Base-by-base conservation (phyloP, 441 rosid species). In the Daphne laureola region DNA sequence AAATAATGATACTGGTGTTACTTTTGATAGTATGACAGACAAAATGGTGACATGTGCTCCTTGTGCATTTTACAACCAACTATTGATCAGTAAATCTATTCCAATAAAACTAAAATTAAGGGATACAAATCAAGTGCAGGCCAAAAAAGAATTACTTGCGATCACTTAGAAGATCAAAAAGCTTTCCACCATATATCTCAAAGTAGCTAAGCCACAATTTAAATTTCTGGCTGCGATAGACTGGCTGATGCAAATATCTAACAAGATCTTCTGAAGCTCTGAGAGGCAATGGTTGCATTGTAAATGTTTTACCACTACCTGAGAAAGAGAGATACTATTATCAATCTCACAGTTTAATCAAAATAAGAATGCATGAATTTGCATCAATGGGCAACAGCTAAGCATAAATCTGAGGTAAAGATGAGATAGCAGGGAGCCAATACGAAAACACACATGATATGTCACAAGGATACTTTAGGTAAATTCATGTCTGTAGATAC, bases 291-390 rank as follows among this genome's bases (percentile, higher is more conserved):
- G 99, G 99, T 70, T 94, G 93, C 99, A 94, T 94, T 9, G 98
- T 94, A 70, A 74, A 94, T 54, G 98, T 94, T 85, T 94, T 94
- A 46, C 99, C 99, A 54, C 99, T 94, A 69, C 98, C 98, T 94
- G 86, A 66, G 67, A 57, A 43, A 38, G 49, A 63, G 50, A 31
- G 25, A 67, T 43, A 42, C 42, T n/a, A 64, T 36, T 25, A 59
- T 53, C 62, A 67, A 49, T 31, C 11, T 31, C 38, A 31, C 11
- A 18, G 54, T 27, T 15, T n/a, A 47, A 51, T 17, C 46, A 57
- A 17, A 2, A 14, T 42, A 15, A 18, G 17, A 18, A 51, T 8
- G 17, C 18, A 50, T 38, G 21, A 55, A 46, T 31, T 57, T 45
- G 52, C 27, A 47, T 35, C 14, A 36, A 47, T 45, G 35, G 14